These are phyloP conservation scores for Otatea glauca DNA, from an alignment of 176 grass and related monocot genomes.

Conservation along the genomic window DNA sequence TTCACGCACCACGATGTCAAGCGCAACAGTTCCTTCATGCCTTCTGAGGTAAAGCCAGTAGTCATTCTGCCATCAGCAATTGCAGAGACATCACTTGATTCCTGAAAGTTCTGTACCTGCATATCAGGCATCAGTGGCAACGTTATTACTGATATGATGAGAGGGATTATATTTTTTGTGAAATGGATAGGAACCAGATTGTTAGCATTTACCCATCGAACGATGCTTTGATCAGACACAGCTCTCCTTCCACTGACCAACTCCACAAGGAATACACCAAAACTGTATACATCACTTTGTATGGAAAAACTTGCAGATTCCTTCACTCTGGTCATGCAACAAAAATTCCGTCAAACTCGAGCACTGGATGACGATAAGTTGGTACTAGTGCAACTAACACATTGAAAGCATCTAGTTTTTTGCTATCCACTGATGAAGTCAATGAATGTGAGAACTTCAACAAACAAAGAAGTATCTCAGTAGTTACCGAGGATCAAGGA, in stretches of 20 bases:
- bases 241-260: slow-evolving; percentile 69
- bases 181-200: not conserved
- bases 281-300: slow-evolving; percentile 89
- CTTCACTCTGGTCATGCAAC: slow-evolving; percentile 57
- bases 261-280: slow-evolving; percentile 91
- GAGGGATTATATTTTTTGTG: not conserved
- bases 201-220: slow-evolving; percentile 66
- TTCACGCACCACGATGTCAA: slow-evolving; percentile 82
- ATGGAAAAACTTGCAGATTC: slow-evolving; percentile 66
- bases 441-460: slow-evolving; percentile 16
- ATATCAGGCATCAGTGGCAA: slow-evolving; percentile 15
- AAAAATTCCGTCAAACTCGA: slow-evolving; percentile 29
- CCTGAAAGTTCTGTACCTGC: slow-evolving; percentile 70
- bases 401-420: not conserved
- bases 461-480: not conserved
- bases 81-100: slow-evolving; percentile 53
- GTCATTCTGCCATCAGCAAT: slow-evolving; percentile 68
- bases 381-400: not conserved
- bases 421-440: slow-evolving; percentile 18
- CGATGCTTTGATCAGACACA: slow-evolving; percentile 63
- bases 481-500: slow-evolving; percentile 83
- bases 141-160: not conserved
- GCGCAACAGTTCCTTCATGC: slow-evolving; percentile 76
- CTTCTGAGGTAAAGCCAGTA: slow-evolving; percentile 61
- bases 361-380: not conserved